Base-by-base conservation (phyloP, 306 rosid genomes). In the Citrullus amarus region DNA sequence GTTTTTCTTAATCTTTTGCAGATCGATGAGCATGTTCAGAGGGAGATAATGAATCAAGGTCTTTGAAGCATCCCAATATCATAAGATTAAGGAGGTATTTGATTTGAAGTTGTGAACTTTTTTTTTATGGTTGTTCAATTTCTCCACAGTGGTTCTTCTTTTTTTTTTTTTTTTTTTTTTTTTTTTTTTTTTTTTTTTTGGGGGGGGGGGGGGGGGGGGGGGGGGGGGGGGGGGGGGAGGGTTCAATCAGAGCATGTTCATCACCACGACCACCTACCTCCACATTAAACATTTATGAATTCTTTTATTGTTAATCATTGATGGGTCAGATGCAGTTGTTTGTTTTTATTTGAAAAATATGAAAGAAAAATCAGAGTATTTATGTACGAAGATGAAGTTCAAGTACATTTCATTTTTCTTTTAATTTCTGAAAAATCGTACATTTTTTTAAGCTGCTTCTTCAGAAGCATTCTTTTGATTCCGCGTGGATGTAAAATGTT, bases 1-100 rank as follows among this genome's bases (percentile, higher is more conserved):
- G 9, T 15, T 28, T 28, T 41, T 41, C 38, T 9, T 78, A 9
- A 68, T 65, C 28, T 30, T 2, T 82, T 73, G 58, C 87, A 96
- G 99, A 96, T 96, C 85, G 96, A 96, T 79, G 97, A 96, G 77
- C 98, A 92, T 76, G 98, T 96, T 18, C 97, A 92, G 83, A 90
- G 99, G 82, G 99, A 96, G 93, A 96, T 96, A 57, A 89, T 88
- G 88, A 96, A 96, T 78, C 99, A 96, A 91, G 92, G 76, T 90
- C 99, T 76, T 83, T 96, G 91, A 92, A 89, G 88, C 99, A 96
- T 85, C 99, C 98, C 30, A 91, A 96, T 79, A 96, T 96, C 78
- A 83, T 96, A 81, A 89, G 97, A 88, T 96, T 54, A 96, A 91
- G 84, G 98, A 96, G 99, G 99, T 96, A 92, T 46, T 25, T 41